These are phyloP conservation scores for Penicillium silybi DNA, from an alignment of 495 filamentous ascomycete genomes.

Conservation along the genomic window DNA sequence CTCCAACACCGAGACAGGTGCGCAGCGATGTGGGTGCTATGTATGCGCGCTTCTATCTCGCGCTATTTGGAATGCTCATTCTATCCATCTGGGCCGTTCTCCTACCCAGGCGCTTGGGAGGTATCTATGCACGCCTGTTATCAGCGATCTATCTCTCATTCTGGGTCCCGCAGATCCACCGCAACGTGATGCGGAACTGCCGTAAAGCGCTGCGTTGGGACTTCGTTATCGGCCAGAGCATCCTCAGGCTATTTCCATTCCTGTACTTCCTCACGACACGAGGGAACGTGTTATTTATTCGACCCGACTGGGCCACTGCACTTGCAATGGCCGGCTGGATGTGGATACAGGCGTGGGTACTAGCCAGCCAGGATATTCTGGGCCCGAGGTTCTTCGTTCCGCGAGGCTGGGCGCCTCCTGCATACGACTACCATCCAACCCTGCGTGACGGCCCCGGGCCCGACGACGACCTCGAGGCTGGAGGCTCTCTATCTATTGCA, in stretches of 20 bases:
- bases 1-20: constrained; percentile 35
- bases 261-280: constrained; percentile 71
- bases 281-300: constrained; percentile 77
- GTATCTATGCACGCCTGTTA: constrained; percentile 64
- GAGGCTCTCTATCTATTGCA: constrained; percentile 68
- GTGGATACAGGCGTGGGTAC: constrained; percentile 82
- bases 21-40: constrained; percentile 65
- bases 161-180: constrained; percentile 86
- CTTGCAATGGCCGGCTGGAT: constrained; percentile 69
- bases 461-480: constrained; percentile 67
- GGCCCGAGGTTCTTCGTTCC: constrained; percentile 77
- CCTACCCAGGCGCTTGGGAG: constrained; percentile 67
- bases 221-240: constrained; percentile 79
- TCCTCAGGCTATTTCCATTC: constrained; percentile 71
- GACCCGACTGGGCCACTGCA: constrained; percentile 61
- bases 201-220: constrained; percentile 83
- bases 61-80: constrained; percentile 66
- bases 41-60: constrained; percentile 72
- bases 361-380: constrained; percentile 77
- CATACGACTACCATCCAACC: constrained; percentile 93
- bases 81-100: constrained; percentile 70
- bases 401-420: constrained; percentile 67
- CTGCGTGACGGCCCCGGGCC: constrained; percentile 58
- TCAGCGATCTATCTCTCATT: constrained; percentile 77
- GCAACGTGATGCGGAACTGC: constrained; percentile 88